Base-by-base conservation (phyloP, 1,284 basidiomycete species). In the Pyrrhoderma noxium region DNA sequence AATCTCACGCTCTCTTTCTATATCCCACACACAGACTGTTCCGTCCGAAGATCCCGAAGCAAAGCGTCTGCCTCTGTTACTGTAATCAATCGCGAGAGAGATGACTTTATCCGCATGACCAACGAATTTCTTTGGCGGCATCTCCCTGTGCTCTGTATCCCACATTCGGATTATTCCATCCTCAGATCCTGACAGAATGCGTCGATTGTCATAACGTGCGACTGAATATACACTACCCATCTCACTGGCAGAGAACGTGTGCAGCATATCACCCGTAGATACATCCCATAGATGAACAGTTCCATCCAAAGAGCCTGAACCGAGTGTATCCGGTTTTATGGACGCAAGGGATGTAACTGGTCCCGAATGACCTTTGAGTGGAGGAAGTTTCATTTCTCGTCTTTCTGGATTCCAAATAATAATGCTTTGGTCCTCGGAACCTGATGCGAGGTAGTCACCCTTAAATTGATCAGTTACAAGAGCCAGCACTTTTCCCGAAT, bases 41-140 rank as follows among this genome's bases (percentile, higher is more conserved):
- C 85, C 86, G 69, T 95, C 93, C 3, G 88, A 89, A 0, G 88
- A 91, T 14, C 90, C 92, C 8, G 87, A 90, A 14, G 92, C 85
- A 56, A 95, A 81, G 58, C 86, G 78, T 11, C 80, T 74, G 5
- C 91, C n/a, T n/a, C n/a, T n/a, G n/a, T n/a, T 89, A 61, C 94
- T 88, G 18, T 75, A 23, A 9, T 31, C 36, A 19, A 48, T 39
- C 7, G 38, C 8, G 13, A 48, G 34, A 19, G 47, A 48, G n/a
- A 23, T 41, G 11, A 48, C 36, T 8, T 7, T 1, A 3, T 39
- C 3, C 8, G 21, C 39, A 25, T 48, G 47, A 8, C 37, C 47
- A 2, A 9, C 25, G 27, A 34, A n/a, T 31, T 11, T 31, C 27
- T 31, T 31, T 31, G 27, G 27, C 5, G 27, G 27, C 5, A 11